These are phyloP conservation scores for Lunasporangiospora selenospora DNA, from an alignment of 192 early-diverging fungal genomes.

Conservation along the genomic window DNA sequence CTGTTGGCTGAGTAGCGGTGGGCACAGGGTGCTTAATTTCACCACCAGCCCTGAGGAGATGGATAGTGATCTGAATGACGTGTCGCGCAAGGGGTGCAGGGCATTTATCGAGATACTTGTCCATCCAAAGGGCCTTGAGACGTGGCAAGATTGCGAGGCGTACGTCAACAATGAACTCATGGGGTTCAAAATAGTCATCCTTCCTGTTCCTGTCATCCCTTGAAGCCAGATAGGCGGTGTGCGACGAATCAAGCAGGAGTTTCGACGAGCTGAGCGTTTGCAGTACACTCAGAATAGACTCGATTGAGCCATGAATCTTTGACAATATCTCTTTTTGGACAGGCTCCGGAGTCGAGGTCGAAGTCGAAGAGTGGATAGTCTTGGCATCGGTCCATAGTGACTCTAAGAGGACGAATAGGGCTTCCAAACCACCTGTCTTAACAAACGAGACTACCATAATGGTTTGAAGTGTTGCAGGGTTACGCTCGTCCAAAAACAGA, in stretches of 20 bases:
- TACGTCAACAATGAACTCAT: constrained; percentile 70
- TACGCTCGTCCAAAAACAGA: constrained; percentile 67
- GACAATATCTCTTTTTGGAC: constrained; percentile 50
- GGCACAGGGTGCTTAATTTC: constrained; percentile 57
- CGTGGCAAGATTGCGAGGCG: constrained; percentile 66
- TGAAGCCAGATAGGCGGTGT: constrained; percentile 57
- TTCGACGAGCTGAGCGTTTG: constrained; percentile 74
- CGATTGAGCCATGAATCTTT: constrained; percentile 55
- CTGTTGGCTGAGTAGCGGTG: constrained; percentile 25
- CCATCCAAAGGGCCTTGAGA: constrained; percentile 70
- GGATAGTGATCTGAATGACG: constrained; percentile 66
- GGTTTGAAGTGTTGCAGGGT: constrained; percentile 63
- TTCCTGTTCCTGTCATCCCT: constrained; percentile 63
- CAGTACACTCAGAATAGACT: constrained; percentile 67
- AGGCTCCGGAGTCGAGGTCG: constrained; percentile 16
- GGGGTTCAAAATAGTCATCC: constrained; percentile 73
- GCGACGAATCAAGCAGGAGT: constrained; percentile 76
- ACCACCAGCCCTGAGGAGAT: constrained; percentile 77
- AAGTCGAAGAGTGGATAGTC: constrained; percentile 22
- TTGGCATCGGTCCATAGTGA: constrained; percentile 56
- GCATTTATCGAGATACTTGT: constrained; percentile 60
- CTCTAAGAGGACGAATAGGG: constrained; percentile 54
- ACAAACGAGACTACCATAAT: constrained; percentile 67
- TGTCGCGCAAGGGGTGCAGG: constrained; percentile 61
- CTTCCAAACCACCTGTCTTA: constrained; percentile 58